phyloP scores from a whole-genome alignment of 768 basidiomycete genomes.

The Agrocybe chaxingu region DNA sequence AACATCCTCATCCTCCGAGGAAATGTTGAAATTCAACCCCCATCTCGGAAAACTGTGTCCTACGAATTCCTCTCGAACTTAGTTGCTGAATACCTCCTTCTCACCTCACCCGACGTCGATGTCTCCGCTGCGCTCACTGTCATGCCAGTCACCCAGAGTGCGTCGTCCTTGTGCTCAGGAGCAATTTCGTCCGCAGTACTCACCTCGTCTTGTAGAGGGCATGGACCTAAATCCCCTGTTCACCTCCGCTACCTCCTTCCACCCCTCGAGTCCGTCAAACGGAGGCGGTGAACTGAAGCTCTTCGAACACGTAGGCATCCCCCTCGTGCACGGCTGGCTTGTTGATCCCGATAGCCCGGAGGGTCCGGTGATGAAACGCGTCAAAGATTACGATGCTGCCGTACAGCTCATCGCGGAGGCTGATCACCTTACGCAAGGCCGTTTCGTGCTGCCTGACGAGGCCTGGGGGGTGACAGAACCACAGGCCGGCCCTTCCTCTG shows the following conservation, averaged over 20 bases:
- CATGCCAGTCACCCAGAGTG: conserved; percentile 77
- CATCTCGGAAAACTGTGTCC: conserved; percentile 63
- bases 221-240: conserved; percentile 90
- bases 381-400: conserved; percentile 71
- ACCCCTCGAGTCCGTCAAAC: conserved; percentile 41
- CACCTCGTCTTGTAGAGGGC: conserved; percentile 49
- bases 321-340: conserved; percentile 88
- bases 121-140: conserved; percentile 71
- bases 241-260: conserved; percentile 64
- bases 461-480: not conserved
- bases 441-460: conserved; percentile 38
- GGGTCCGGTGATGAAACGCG: conserved; percentile 44
- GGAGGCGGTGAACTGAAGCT: conserved; percentile 78
- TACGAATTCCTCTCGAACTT: conserved; percentile 85
- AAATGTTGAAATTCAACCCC: conserved; percentile 70
- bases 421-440: conserved; percentile 66
- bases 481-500: conserved; percentile 23
- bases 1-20: conserved; percentile 89
- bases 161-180: conserved; percentile 21
- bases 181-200: not conserved
- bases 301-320: conserved; percentile 78
- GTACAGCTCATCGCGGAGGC: conserved; percentile 76
- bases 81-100: conserved; percentile 79
- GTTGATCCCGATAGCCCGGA: conserved; percentile 69
- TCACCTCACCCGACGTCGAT: conserved; percentile 53